Evolutionary conservation across 2,329 filamentous ascomycete species (phyloP), one percentile per base, ranked within the genome.

Genomic region (Taxawa tesnikishii): DNA sequence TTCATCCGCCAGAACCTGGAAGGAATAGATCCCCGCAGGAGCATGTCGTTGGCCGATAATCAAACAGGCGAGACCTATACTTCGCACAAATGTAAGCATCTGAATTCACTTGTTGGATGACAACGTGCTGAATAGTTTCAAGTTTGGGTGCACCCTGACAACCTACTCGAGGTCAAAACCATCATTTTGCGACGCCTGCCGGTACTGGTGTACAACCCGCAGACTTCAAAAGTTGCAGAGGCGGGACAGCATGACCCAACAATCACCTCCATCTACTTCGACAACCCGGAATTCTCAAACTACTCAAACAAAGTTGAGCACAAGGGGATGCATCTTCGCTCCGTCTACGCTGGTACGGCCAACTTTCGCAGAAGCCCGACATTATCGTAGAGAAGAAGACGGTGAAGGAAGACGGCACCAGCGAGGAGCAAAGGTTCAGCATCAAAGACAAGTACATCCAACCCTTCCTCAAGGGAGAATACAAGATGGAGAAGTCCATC

Each of bases 141-240:
- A 81, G 76, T 94, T 63, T 98, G 90, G 90, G 79, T 98, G 5
- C 90, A 98, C 55, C 73, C 76, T 18, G 90, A 98, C 49, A 96
- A 98, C 58, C 67, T 96, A 16, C 75, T 96, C 44, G 90, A 98
- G 62, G 84, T 96, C 54, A 94, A 96, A 68, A 96, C 90, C 4
- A 77, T 84, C 48, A 92, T 98, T 39, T 72, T 96, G 18, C 83
- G 90, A 40, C 83, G 83, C 36, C 70, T 98, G 14, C 90, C 90
- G 1, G 76, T 92, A 17, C 75, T 98, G 11, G 79, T 98, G 14
- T 98, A 94, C 60, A 94, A 90, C 53, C 79, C 90, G 28, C 79
- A 87, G 45, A 73, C 80, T 1, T 76, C 83, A 18, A 92, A 88
- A 58, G 72, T 90, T 44, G 71, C 82, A 26, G 84, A 94, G 47